Conservation (phyloP, 2,329 filamentous ascomycete species). For the Monascus ruber region DNA sequence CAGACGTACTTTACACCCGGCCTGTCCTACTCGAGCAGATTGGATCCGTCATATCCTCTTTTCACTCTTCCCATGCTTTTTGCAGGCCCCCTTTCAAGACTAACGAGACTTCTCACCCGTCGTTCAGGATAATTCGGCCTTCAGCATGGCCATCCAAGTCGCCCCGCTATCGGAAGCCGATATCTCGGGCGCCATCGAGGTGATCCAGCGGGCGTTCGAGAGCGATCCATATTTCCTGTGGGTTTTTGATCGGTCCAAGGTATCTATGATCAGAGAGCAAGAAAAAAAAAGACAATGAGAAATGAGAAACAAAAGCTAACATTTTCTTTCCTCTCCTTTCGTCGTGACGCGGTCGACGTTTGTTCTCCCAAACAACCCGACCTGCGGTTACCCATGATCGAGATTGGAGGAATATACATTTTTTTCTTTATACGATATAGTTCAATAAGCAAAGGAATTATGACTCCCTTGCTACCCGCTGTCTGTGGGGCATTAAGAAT, state of each 20-base stretch:
- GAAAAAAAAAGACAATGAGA: neutral
- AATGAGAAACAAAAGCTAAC: slow-evolving; percentile 7
- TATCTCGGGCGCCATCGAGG: slow-evolving; percentile 52
- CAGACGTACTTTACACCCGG: too few species aligned
- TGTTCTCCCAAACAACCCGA: too few species aligned
- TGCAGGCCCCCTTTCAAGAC: neutral
- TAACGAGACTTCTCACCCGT: too few species aligned
- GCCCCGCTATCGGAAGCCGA: slow-evolving; percentile 46
- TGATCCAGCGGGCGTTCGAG: slow-evolving; percentile 55
- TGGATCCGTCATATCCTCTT: neutral
- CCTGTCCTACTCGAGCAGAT: too few species aligned
- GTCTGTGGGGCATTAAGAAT: slow-evolving; percentile 61
- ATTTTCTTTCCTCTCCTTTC: slow-evolving; percentile 2
- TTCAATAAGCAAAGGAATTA: slow-evolving; percentile 51
- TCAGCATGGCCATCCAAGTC: slow-evolving; percentile 44
- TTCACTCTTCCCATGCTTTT: neutral
- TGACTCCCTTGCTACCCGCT: slow-evolving; percentile 52
- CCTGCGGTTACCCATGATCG: too few species aligned
- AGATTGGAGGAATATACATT: too few species aligned
- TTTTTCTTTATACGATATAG: slow-evolving; percentile 20
- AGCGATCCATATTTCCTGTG: slow-evolving; percentile 57
- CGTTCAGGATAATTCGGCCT: too few species aligned
- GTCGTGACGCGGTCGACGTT: slow-evolving; percentile 9
- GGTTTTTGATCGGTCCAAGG: slow-evolving; percentile 51
- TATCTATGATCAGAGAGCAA: slow-evolving; percentile 17